Conservation (phyloP, 495 filamentous ascomycete genomes). For the Astrothelium subdiscretum region DNA sequence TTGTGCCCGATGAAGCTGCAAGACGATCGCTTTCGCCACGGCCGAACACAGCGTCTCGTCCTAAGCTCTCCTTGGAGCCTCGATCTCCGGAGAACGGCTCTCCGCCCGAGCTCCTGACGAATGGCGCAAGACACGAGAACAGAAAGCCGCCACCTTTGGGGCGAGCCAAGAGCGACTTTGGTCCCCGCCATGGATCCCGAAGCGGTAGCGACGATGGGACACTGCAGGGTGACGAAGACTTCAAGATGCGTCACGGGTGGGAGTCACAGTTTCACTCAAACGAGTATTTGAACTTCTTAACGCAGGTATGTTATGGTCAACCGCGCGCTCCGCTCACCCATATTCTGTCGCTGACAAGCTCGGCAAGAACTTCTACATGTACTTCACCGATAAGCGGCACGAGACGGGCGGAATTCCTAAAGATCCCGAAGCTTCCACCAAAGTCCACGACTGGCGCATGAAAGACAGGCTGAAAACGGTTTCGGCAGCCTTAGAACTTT, state of each 20-base stretch:
- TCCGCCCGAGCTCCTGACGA: neutral
- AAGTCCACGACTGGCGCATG: conserved; percentile 91
- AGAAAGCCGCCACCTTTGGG: neutral
- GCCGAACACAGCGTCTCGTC: neutral
- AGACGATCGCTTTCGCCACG: neutral
- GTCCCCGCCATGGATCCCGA: conserved; percentile 26
- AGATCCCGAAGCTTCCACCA: conserved; percentile 46
- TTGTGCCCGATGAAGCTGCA: neutral
- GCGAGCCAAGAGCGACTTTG: conserved; percentile 63
- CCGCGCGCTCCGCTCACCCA: neutral
- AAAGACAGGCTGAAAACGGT: conserved; percentile 93
- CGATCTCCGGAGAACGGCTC: neutral
- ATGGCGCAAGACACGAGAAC: conserved; percentile 42
- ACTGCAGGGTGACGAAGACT: conserved; percentile 23
- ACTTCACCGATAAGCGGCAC: conserved; percentile 93
- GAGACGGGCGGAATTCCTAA: conserved; percentile 73
- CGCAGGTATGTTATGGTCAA: conserved; percentile 36
- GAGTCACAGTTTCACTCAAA: conserved; percentile 49
- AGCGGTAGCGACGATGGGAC: neutral
- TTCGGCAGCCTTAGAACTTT: conserved; percentile 84
- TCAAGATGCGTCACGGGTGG: conserved; percentile 50
- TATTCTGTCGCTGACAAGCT: conserved; percentile 3
- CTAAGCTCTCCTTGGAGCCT: conserved; percentile 8
- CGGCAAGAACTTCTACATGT: conserved; percentile 88
- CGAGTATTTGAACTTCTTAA: conserved; percentile 46